Percentiles rank a stretch among this genome's conserved stretches.
Evolutionary conservation across 2,329 filamentous ascomycete genomes (phyloP).

Genomic region (Bipolaris oryzae): DNA sequence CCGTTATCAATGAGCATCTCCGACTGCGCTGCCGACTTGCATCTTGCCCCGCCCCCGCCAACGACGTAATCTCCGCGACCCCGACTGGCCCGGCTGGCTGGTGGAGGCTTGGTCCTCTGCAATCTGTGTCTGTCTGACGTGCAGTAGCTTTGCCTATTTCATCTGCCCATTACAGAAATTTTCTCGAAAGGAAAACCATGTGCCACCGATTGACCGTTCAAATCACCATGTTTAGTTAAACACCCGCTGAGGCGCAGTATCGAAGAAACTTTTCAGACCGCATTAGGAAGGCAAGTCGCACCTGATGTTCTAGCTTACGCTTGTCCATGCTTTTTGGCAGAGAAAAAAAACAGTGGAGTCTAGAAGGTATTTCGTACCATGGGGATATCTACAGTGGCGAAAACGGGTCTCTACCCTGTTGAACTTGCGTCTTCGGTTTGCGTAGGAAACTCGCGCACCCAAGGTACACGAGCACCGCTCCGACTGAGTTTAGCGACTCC

Average conservation of each 20-base stretch:
- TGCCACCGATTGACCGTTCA: not conserved
- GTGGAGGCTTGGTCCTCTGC: not conserved
- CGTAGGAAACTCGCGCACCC: too few species aligned
- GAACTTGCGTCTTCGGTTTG: too few species aligned
- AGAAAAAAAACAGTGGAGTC: too few species aligned
- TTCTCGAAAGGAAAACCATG: not conserved
- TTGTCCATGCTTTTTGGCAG: too few species aligned
- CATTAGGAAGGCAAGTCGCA: not conserved
- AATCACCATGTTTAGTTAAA: not conserved
- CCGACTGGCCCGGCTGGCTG: slow-evolving; percentile 10
- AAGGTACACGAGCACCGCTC: too few species aligned
- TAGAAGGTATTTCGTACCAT: too few species aligned
- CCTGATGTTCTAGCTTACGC: not conserved
- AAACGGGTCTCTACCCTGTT: too few species aligned
- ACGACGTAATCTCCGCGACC: slow-evolving; percentile 18
- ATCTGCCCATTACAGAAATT: not conserved
- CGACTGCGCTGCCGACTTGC: slow-evolving; percentile 12
- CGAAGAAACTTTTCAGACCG: not conserved
- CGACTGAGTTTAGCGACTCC: too few species aligned
- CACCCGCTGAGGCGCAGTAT: not conserved
- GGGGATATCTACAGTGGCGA: too few species aligned
- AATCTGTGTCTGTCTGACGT: slow-evolving; percentile 8
- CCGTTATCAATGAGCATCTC: slow-evolving; percentile 13
- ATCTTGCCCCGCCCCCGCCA: slow-evolving; percentile 18
- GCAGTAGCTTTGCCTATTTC: slow-evolving; percentile 6